Evolutionary conservation across 73 alveolate genomes (phyloP).

Genomic region (Paramecium biaurelia): DNA sequence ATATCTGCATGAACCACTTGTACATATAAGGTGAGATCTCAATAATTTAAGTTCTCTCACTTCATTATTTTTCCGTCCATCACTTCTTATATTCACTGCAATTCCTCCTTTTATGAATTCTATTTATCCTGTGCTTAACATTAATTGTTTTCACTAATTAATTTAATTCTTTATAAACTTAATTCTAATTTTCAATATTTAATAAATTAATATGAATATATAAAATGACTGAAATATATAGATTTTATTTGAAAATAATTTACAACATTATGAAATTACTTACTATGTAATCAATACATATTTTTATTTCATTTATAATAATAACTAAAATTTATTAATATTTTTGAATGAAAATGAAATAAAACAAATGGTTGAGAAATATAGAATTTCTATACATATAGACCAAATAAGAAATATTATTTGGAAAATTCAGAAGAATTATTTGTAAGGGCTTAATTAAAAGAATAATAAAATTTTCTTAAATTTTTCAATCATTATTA

Average conservation of each 20-base stretch:
- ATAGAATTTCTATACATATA: neutral
- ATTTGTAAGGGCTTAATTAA: neutral
- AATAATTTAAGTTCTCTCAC: neutral
- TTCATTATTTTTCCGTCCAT: constrained; percentile 11
- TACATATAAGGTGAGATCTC: neutral
- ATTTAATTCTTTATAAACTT: neutral
- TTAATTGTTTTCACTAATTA: neutral
- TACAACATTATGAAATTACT: no score
- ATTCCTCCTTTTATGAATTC: constrained; percentile 42
- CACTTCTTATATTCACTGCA: neutral
- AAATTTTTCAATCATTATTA: neutral
- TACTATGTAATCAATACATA: no score
- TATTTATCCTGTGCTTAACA: neutral
- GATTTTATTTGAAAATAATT: no score
- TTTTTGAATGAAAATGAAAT: neutral
- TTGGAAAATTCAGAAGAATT: constrained; percentile 6
- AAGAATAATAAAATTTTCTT: neutral
- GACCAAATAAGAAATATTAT: constrained; percentile 14
- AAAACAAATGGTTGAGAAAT: neutral
- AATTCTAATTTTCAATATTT: neutral
- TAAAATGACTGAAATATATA: no score
- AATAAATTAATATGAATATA: no score
- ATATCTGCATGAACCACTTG: constrained; percentile 47
- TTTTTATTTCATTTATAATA: no score
- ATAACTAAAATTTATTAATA: neutral